Evolutionary conservation across 2,329 filamentous ascomycete genomes (phyloP).

Genomic region (Fusarium verrucosum): DNA sequence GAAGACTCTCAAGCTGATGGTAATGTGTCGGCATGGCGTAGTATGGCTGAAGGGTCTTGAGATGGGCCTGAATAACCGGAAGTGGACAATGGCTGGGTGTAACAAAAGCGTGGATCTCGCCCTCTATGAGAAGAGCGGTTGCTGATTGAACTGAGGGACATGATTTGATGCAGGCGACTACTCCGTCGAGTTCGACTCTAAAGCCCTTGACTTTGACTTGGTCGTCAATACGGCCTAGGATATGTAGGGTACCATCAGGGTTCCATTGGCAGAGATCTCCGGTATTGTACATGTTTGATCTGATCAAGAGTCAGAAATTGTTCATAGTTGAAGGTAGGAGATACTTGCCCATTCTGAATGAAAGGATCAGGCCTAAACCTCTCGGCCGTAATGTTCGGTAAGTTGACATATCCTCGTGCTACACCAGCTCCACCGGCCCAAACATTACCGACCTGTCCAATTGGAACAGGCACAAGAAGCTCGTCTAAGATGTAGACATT

Average conservation of each 20-base stretch:
- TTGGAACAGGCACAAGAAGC: slow-evolving; percentile 52
- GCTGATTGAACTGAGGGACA: slow-evolving; percentile 57
- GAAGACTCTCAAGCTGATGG: slow-evolving; percentile 54
- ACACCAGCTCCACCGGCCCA: slow-evolving; percentile 65
- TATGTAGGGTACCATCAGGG: slow-evolving; percentile 62
- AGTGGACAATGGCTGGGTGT: slow-evolving; percentile 49
- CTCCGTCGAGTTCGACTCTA: slow-evolving; percentile 68
- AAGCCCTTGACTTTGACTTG: slow-evolving; percentile 71
- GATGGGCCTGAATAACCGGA: slow-evolving; percentile 51
- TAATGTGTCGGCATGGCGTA: slow-evolving; percentile 62
- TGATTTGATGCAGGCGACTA: slow-evolving; percentile 58
- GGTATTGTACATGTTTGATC: slow-evolving; percentile 65
- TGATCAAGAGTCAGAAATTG: not conserved
- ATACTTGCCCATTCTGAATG: slow-evolving; percentile 58
- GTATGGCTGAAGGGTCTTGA: slow-evolving; percentile 59
- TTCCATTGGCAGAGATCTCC: slow-evolving; percentile 66
- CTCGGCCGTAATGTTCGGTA: slow-evolving; percentile 60
- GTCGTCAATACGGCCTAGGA: slow-evolving; percentile 65
- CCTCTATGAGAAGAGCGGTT: slow-evolving; percentile 57
- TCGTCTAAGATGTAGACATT: slow-evolving; percentile 64
- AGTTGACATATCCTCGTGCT: slow-evolving; percentile 63
- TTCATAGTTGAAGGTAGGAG: too few species aligned
- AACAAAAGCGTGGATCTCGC: slow-evolving; percentile 61
- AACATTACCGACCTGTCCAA: slow-evolving; percentile 62
- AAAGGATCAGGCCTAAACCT: slow-evolving; percentile 63